Base-by-base conservation (phyloP, 495 filamentous ascomycete genomes). In the Friedmanniomyces endolithicus region DNA sequence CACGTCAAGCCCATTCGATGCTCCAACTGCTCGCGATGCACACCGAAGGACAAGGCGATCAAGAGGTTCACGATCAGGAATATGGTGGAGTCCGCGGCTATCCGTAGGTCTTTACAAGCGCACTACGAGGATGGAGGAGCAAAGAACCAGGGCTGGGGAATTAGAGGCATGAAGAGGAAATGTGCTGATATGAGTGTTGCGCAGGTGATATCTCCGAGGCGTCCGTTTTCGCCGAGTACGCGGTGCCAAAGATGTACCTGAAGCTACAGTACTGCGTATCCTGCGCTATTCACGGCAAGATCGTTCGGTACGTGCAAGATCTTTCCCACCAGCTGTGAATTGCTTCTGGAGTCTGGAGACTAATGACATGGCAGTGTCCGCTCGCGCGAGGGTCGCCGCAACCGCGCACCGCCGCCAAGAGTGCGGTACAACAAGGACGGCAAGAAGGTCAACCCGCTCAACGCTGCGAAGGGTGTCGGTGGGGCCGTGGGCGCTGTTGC, bases 241-340 rank as follows among this genome's bases (percentile, higher is more conserved):
- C 88, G 56, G 90, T 99, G 72, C 92, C 92, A 74, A 99, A 99
- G 83, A 99, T 99, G 92, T 99, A 99, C 84, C 79, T 99, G 73
- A 99, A 99, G 83, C 84, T 99, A 72, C 92, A 99, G 80, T 99
- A 99, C 87, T 99, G 92, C 74, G 92, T 98, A 69, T 97, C 94
- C 71, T 97, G 92, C 77, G 92, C 92, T 64, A 97, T 99, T 68
- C 92, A 97, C 79, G 92, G 94, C 79, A 99, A 99, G 86, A 97
- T 97, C 73, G 94, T 99, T 72, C 90, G 92, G 92, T 98, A 86
- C 72, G 88, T 34, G 1, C 17, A 20, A 4, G 19, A 24, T 22
- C 11, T 23, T 17, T 17, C 16, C 9, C 29, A 9, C n/a, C n/a
- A n/a, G n/a, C n/a, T n/a, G n/a, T n/a, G n/a, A n/a, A n/a, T n/a